These are phyloP conservation scores for Kluyveromyces siamensis DNA, from an alignment of 805 yeast species.

Conservation along the genomic window DNA sequence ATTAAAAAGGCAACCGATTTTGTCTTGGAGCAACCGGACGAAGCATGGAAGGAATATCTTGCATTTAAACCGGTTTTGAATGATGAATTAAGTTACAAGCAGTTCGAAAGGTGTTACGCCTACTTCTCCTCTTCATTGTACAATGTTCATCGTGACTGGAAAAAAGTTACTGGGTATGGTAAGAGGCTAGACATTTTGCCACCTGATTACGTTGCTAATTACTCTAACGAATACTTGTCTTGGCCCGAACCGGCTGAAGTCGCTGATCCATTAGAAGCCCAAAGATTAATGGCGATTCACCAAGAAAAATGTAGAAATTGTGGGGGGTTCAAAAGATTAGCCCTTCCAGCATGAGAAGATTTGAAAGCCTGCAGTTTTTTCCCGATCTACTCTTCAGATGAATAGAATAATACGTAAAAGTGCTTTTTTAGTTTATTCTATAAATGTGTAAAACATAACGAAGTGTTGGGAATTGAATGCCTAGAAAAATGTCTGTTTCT, in stretches of 20 bases:
- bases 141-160: conserved; percentile 51
- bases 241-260: conserved; percentile 44
- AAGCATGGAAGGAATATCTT: conserved; percentile 38
- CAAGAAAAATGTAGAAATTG: conserved; percentile 38
- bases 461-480: too few species aligned
- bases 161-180: conserved; percentile 46
- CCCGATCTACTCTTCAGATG: too few species aligned
- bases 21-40: conserved; percentile 34
- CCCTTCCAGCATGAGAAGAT: conserved; percentile 1
- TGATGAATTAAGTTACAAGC: conserved; percentile 33
- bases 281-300: conserved; percentile 37
- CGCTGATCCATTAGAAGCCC: conserved; percentile 39
- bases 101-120: conserved; percentile 46
- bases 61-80: conserved; percentile 42
- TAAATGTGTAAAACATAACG: too few species aligned
- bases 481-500: too few species aligned
- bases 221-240: conserved; percentile 40
- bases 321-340: conserved; percentile 42
- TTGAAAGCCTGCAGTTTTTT: too few species aligned
- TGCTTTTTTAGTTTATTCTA: too few species aligned
- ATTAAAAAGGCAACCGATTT: conserved; percentile 44
- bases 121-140: conserved; percentile 43
- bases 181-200: conserved; percentile 45
- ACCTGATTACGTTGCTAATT: conserved; percentile 39
- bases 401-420: too few species aligned